Conservation (phyloP, 208 protist genomes). For the Trypanosoma rangeli region DNA sequence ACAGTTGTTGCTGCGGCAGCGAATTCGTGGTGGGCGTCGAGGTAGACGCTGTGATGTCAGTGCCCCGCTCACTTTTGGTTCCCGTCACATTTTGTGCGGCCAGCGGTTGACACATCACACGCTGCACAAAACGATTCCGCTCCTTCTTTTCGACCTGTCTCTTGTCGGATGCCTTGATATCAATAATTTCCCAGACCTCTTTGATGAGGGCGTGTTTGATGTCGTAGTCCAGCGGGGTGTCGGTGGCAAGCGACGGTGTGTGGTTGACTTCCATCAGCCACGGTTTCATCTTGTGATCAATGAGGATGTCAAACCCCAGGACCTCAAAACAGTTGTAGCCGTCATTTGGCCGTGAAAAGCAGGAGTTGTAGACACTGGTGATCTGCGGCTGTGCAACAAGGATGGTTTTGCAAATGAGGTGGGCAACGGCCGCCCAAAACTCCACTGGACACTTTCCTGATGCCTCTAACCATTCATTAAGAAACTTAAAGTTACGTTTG, state of each 20-base stretch:
- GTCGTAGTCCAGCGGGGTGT: constrained; percentile 91
- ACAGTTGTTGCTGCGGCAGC: neutral
- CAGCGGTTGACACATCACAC: constrained; percentile 57
- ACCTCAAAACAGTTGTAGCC: constrained; percentile 96
- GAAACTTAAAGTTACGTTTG: constrained; percentile 92
- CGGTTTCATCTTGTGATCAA: constrained; percentile 91
- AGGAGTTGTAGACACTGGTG: constrained; percentile 88
- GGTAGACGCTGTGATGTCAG: neutral
- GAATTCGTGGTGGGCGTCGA: neutral
- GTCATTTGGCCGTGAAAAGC: constrained; percentile 89
- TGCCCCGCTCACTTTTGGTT: neutral
- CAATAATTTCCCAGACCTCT: constrained; percentile 89
- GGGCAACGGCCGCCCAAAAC: constrained; percentile 79
- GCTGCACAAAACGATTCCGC: constrained; percentile 72
- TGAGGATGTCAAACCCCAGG: constrained; percentile 96
- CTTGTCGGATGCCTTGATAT: constrained; percentile 73
- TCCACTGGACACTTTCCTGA: constrained; percentile 48
- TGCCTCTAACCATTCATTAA: constrained; percentile 82
- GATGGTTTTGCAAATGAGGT: constrained; percentile 92
- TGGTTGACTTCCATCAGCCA: constrained; percentile 98
- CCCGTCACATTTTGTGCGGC: constrained; percentile 19
- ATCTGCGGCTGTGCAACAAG: constrained; percentile 92
- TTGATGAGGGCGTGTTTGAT: constrained; percentile 91
- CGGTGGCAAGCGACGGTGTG: constrained; percentile 93
- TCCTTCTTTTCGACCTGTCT: constrained; percentile 61